Evolutionary conservation across 2,329 filamentous ascomycete species (phyloP), one percentile per base, ranked within the genome.

Genomic region (Fusarium setosum): DNA sequence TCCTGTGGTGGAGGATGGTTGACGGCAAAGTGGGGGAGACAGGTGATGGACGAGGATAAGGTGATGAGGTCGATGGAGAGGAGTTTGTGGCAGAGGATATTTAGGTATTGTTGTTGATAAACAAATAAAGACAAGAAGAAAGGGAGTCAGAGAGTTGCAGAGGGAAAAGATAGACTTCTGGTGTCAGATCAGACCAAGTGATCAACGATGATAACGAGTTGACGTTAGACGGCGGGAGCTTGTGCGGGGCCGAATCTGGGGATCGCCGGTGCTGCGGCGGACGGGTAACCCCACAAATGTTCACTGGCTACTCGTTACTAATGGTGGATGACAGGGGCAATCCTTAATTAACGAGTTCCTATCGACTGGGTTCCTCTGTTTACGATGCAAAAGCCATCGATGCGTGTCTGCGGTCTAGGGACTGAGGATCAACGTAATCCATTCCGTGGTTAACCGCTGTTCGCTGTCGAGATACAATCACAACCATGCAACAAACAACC

Each of bases 201-300:
- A 59, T 63, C 20, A 61, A 38, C 26, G 61, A 70, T 71, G 57
- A 70, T 68, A 47, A 15, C 45, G 42, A 38, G 34, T 51, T 61
- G 59, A 61, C 48, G 54, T 52, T 51, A 63, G 55, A 56, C 57
- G 37, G 47, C 54, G 45, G 51, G 56, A 71, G 62, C 60, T 54
- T 59, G 56, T 71, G 70, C 70, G 70, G 70, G 70, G 70, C 70
- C 65, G 59, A 51, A 59, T 53, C 54, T 18, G 61, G 65, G 66
- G 66, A 71, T 68, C 66, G 55, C 68, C 38, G 42, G 31, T 18
- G 13, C 29, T 24, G 24, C 49, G 34, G 52, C 41, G 51, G 50
- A 38, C 48, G 51, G 69, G 49, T 58, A 58, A 50, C 68, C 63
- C 68, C 68, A 62, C 68, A 69, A 51, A 52, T 32, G 42, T 54